Evolutionary conservation across 2,329 filamentous ascomycete genomes (phyloP), one percentile per base, ranked within the genome.

Genomic region (Escovopsis sp.): DNA sequence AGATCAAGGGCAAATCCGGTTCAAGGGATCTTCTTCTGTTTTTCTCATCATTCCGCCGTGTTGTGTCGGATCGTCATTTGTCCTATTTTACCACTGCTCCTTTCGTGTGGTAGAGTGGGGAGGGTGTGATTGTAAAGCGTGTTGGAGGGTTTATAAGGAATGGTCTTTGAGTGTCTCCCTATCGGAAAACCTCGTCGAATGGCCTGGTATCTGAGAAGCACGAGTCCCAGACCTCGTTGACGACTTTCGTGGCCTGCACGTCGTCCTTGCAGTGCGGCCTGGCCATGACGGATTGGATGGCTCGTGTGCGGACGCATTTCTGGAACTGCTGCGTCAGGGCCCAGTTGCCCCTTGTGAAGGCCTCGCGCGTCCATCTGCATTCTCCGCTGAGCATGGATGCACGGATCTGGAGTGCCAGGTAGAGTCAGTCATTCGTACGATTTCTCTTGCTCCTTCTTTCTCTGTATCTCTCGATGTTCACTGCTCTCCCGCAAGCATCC

Each of bases 221-320:
- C 48, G 86, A 94, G 46, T 94, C 87, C 85, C 88, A 98, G n/a
- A 98, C 90, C 58, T 93, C 79, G 58, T 96, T 90, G 39, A 98
- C 85, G 18, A 92, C 77, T 60, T 81, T 84, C 35, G 75, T 72
- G 4, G 90, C 90, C 46, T 96, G 83, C 12, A 77, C 76, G 48
- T 93, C 78, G 56, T 93, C 82, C 55, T 82, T 83, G 53, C 87
- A 90, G 32, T 70, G 68, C 13, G 86, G 85, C 41, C 90, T 68
- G 25, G 72, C 76, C 62, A 76, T 71, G 47, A 98, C 74, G 16
- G 83, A 92, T 45, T 81, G 61, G 25, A 85, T 76, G 10, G 90
- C 90, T 46, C 90, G 68, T 50, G 73, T 65, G 41, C 86, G 70
- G 35, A 98, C 88, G 58, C 90, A 98, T 48, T 87, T 74, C 51